Conservation (phyloP, 768 basidiomycete genomes). For the Amanita exitialis region DNA sequence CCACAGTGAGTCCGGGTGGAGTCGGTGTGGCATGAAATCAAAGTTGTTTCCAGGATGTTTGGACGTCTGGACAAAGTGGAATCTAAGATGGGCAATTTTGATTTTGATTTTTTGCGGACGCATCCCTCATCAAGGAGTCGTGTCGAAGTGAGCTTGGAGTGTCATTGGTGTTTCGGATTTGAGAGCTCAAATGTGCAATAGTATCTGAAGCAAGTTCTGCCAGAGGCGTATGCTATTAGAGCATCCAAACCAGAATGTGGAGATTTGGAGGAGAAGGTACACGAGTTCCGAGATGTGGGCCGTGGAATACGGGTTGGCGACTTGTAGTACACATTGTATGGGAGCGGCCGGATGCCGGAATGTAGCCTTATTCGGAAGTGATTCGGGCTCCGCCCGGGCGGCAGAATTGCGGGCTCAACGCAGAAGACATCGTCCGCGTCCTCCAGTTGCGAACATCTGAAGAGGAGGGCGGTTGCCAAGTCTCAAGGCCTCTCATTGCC, state of each 20-base stretch:
- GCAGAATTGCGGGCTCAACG: not conserved
- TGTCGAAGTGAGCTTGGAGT: slow-evolving; percentile 43
- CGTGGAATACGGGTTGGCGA: not conserved
- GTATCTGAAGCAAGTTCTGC: slow-evolving; percentile 44
- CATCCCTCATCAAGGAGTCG: slow-evolving; percentile 73
- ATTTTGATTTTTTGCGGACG: slow-evolving; percentile 58
- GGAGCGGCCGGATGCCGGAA: not conserved
- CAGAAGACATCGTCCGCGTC: slow-evolving; percentile 3
- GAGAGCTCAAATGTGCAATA: slow-evolving; percentile 12
- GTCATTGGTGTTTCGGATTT: not conserved
- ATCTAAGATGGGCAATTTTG: slow-evolving; percentile 22
- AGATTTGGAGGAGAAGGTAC: slow-evolving; percentile 26
- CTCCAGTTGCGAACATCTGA: not conserved
- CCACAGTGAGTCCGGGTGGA: slow-evolving; percentile 41
- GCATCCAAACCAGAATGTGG: slow-evolving; percentile 49
- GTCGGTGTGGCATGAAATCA: not conserved
- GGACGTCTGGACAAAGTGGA: slow-evolving; percentile 53
- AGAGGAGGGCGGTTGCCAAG: not conserved
- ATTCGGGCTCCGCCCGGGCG: slow-evolving; percentile 1
- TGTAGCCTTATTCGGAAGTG: not conserved
- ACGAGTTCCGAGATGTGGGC: slow-evolving; percentile 18
- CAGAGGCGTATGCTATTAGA: slow-evolving; percentile 45
- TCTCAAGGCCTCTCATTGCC: not conserved
- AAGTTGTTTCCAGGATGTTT: slow-evolving; percentile 49
- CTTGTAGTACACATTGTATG: not conserved